Evolutionary conservation across 306 rosid genomes (phyloP), one percentile per base, ranked within the genome.

Genomic region (Erythrophleum fordii): DNA sequence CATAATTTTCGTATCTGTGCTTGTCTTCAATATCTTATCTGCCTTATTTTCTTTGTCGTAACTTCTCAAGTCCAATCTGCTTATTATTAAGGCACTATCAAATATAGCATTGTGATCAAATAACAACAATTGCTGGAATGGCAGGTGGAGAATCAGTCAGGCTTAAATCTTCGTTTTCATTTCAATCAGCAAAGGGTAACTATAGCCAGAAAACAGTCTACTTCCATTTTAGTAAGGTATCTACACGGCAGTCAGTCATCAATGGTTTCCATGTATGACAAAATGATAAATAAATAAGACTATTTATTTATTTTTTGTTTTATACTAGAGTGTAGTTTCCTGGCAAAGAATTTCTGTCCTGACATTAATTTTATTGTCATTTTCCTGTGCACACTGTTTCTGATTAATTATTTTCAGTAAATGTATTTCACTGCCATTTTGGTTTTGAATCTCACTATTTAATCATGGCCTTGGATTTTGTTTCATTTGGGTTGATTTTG

Each of bases 131-230:
- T 73, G 71, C 53, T 85, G 25, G 34, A 51, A 55, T 83, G 81
- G 84, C 92, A 95, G 99, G 97, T 93, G 82, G 95, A 91, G 85
- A 95, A 95, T 76, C 85, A 66, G 45, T 82, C 93, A 53, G 97
- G 99, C 44, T 72, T 89, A 72, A 82, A 87, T 85, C 97, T 95
- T 89, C 88, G 81, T 41, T 87, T 93, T 84, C 89, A 90, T 74
- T 80, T 86, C 80, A 71, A 88, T 85, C 87, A 91, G 86, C 91
- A 90, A 82, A 87, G 90, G 62, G 68, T 85, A 44, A 84, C 87
- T 77, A 80, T 95, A 82, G 86, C 95, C 80, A 85, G 86, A 85
- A 87, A 89, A 71, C 94, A 95, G 81, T 86, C 89, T 55, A 87
- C 94, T 28, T 86, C 93, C 71, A 68, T 93, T 72, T 79, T 80